phyloP scores from a whole-genome alignment of 2,329 filamentous ascomycete species.

The Fusarium nygamai region DNA sequence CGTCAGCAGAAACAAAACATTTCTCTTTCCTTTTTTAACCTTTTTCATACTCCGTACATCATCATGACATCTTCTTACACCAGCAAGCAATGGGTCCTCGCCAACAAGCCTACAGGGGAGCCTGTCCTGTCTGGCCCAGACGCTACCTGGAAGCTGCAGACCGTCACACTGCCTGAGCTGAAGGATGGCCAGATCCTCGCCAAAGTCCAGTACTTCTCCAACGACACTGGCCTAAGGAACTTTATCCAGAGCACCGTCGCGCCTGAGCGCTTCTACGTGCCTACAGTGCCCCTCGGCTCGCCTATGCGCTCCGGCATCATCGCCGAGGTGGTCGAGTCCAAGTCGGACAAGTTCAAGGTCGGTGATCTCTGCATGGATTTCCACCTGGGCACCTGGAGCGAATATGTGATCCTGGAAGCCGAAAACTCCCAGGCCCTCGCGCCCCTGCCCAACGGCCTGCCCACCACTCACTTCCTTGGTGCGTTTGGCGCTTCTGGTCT shows the following conservation, averaged over 20 bases:
- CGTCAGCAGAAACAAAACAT: constrained; percentile 13
- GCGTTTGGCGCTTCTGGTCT: constrained; percentile 44
- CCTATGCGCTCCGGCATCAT: constrained; percentile 45
- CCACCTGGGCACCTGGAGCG: constrained; percentile 44
- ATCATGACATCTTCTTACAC: constrained; percentile 39
- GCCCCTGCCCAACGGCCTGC: constrained; percentile 37
- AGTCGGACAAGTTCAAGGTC: constrained; percentile 37
- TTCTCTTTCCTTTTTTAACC: background rate
- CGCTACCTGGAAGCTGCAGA: constrained; percentile 43
- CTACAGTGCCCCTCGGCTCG: constrained; percentile 41
- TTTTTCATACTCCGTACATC: background rate
- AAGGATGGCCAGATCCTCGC: constrained; percentile 43
- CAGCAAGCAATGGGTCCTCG: constrained; percentile 47
- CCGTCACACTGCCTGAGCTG: constrained; percentile 37
- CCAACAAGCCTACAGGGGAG: constrained; percentile 40
- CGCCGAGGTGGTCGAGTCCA: constrained; percentile 43
- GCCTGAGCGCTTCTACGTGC: constrained; percentile 44
- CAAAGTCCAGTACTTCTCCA: constrained; percentile 44
- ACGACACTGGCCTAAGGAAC: constrained; percentile 44
- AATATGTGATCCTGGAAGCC: constrained; percentile 41
- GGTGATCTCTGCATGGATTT: constrained; percentile 45
- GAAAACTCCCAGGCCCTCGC: constrained; percentile 38
- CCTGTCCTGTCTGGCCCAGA: constrained; percentile 41
- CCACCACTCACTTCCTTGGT: constrained; percentile 44
- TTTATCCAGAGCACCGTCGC: constrained; percentile 45